A percentile compares a stretch with the other conserved stretches of the same genome.
Evolutionary conservation across 768 basidiomycete species (phyloP).

Genomic region (Cubamyces lactineus): DNA sequence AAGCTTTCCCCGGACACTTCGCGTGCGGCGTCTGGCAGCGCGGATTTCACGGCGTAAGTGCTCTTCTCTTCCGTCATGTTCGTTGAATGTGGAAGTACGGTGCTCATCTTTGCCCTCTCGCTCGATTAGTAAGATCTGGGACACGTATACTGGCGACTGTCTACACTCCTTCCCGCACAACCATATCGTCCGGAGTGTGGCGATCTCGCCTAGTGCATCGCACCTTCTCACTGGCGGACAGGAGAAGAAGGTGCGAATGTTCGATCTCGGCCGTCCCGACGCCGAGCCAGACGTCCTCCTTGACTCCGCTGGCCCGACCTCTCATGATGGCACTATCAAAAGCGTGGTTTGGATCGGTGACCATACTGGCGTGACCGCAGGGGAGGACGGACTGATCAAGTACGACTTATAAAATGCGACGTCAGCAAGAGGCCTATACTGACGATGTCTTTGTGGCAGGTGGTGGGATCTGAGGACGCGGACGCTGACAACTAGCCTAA

Average conservation of each 20-base stretch:
- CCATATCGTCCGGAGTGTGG: slow-evolving; percentile 97
- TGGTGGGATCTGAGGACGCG: slow-evolving; percentile 97
- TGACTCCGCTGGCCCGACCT: slow-evolving; percentile 55
- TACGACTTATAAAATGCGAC: slow-evolving; percentile 38
- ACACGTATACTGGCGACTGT: slow-evolving; percentile 84
- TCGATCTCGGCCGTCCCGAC: slow-evolving; percentile 85
- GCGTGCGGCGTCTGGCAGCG: slow-evolving; percentile 89
- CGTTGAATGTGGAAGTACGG: background rate
- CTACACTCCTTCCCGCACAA: slow-evolving; percentile 98
- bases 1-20: slow-evolving; percentile 88
- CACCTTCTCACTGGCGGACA: slow-evolving; percentile 91
- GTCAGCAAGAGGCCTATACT: background rate
- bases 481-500: slow-evolving; percentile 66
- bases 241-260: slow-evolving; percentile 97
- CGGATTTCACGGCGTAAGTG: slow-evolving; percentile 95
- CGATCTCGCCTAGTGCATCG: slow-evolving; percentile 69
- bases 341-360: slow-evolving; percentile 94
- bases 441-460: slow-evolving; percentile 43
- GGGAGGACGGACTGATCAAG: slow-evolving; percentile 92
- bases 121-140: slow-evolving; percentile 85
- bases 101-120: slow-evolving; percentile 20
- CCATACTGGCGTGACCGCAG: slow-evolving; percentile 84
- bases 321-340: slow-evolving; percentile 90
- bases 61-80: slow-evolving; percentile 19
- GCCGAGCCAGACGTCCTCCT: slow-evolving; percentile 83